Percentiles rank a stretch among this genome's conserved stretches.
Evolutionary conservation across 768 basidiomycete genomes (phyloP).

Genomic region (Auriscalpium microsporum): DNA sequence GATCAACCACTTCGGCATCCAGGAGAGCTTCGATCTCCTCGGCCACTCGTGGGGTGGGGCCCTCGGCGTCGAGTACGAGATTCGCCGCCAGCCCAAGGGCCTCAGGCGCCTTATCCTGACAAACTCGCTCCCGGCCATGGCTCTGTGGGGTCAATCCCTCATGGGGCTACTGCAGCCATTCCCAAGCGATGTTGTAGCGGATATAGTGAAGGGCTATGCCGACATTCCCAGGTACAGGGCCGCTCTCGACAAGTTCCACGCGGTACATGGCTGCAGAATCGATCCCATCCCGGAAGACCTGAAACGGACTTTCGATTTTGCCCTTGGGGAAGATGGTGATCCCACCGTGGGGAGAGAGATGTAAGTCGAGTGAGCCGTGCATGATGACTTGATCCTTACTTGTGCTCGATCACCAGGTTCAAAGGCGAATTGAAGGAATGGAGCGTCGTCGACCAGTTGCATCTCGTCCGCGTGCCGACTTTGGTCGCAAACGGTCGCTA

Average conservation of each 20-base stretch:
- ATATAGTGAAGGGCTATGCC: not conserved
- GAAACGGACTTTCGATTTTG: no score
- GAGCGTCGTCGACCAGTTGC: no score
- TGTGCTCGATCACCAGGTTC: no score
- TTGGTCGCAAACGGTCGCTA: no score
- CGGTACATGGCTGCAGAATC: not conserved
- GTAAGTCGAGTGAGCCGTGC: no score
- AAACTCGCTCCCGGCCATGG: not conserved
- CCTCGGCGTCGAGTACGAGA: slow-evolving; percentile 31
- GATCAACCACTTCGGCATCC: slow-evolving; percentile 32
- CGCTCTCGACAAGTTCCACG: not conserved
- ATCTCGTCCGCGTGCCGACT: no score
- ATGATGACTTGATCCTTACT: no score
- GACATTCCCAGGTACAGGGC: not conserved
- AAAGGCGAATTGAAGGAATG: no score
- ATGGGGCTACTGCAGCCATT: not conserved
- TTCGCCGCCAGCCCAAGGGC: not conserved
- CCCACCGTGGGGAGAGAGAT: no score
- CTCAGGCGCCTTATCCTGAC: not conserved
- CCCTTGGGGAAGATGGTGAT: no score
- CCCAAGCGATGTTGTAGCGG: not conserved
- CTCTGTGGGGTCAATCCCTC: not conserved
- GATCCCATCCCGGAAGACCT: no score
- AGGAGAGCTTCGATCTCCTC: slow-evolving; percentile 32
- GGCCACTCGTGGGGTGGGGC: slow-evolving; percentile 58